Evolutionary conservation across 2,329 filamentous ascomycete species (phyloP), one percentile per base, ranked within the genome.

Genomic region (Metarhizium anisopliae): DNA sequence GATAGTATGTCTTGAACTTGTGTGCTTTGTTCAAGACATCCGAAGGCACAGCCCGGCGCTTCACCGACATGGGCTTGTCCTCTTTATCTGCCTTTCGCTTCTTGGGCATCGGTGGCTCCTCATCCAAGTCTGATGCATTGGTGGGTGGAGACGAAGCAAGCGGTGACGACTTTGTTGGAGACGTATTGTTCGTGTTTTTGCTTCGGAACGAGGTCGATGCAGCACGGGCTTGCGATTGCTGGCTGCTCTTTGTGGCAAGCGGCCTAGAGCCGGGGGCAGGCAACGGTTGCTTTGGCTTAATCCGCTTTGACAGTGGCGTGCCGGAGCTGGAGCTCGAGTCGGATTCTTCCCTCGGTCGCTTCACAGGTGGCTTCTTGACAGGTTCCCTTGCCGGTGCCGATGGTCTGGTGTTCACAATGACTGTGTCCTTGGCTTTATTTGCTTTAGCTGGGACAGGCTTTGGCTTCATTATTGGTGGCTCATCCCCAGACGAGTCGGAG

Each of bases 131-230:
- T 1, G 82, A 85, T 1, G 82, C 83, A 59, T 85, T 86, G 7
- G 83, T 85, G 0, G 83, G 83, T 13, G 83, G 82, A 6, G 83
- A 85, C 1, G 82, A 82, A n/a, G 82, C 82, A 18, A 86, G 71
- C 4, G 83, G 83, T 10, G 83, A 86, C 2, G 83, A 85, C 65
- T 86, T 86, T 52, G 74, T 74, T 0, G 81, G 82, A 6, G 81
- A 84, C 0, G 77, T 84, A 59, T 76, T 72, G 67, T 81, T 81
- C 65, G 70, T 72, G 64, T 70, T 73, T 65, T 75, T 79, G 50
- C 71, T 51, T 42, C 55, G 52, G 36, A 49, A 67, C 1, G 75
- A 75, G 6, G 77, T 74, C 2, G 72, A 72, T 30, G 61, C 66
- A 8, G 58, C 62, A 14, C 58, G 65, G 35, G 69, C 69, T 45